Evolutionary conservation across 2,329 filamentous ascomycete species (phyloP).

Genomic region (Botryotinia convoluta): DNA sequence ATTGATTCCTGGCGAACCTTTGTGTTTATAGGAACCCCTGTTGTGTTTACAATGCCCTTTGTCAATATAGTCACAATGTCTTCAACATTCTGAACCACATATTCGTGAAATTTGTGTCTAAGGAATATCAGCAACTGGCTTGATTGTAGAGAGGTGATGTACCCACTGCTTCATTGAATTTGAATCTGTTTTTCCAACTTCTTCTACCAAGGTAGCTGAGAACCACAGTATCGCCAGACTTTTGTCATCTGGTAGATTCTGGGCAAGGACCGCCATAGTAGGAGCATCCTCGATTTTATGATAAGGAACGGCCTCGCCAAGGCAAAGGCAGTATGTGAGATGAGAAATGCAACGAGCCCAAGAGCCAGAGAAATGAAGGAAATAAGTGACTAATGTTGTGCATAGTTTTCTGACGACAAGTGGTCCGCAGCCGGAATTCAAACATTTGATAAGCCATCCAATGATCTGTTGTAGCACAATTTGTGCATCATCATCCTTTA

Average conservation of each 20-base stretch:
- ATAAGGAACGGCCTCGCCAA: conserved; percentile 47
- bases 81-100: conserved; percentile 50
- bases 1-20: conserved; percentile 54
- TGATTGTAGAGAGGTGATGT: conserved; percentile 15
- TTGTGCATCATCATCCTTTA: conserved; percentile 56
- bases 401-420: conserved; percentile 73
- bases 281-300: conserved; percentile 46
- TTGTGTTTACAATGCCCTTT: conserved; percentile 39
- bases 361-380: conserved; percentile 64
- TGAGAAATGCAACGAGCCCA: conserved; percentile 67
- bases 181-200: conserved; percentile 65
- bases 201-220: conserved; percentile 59
- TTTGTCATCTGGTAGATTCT: conserved; percentile 48
- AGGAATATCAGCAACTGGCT: conserved; percentile 15
- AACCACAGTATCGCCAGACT: conserved; percentile 64
- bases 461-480: conserved; percentile 60
- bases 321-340: conserved; percentile 57
- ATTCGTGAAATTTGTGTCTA: conserved; percentile 48
- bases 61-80: conserved; percentile 50
- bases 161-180: conserved; percentile 56
- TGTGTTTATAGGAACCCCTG: conserved; percentile 42
- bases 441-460: conserved; percentile 58
- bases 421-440: conserved; percentile 51
- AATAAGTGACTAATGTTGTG: conserved; percentile 73
- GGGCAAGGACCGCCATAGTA: conserved; percentile 46